These are phyloP conservation scores for Lyophyllum shimeji DNA, from an alignment of 768 basidiomycete species.

Conservation along the genomic window DNA sequence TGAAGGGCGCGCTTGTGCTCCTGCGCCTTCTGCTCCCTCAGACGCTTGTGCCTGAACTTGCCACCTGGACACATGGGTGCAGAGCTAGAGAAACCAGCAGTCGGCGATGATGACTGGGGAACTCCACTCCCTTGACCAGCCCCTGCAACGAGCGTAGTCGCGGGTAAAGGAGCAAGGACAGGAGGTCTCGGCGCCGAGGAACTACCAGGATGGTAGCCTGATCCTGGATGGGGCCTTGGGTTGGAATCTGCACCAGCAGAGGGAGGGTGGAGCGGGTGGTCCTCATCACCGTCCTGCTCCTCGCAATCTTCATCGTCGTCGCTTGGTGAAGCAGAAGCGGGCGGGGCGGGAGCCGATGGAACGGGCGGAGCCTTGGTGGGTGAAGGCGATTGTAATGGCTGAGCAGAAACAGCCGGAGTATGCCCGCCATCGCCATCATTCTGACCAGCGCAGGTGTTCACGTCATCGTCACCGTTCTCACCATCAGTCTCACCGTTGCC, in stretches of 20 bases:
- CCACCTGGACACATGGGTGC: conserved; percentile 10
- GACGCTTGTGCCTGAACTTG: conserved; percentile 17
- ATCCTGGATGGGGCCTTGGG: not conserved
- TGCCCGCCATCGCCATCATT: too few species aligned
- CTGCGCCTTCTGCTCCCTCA: conserved; percentile 11
- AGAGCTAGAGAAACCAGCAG: not conserved
- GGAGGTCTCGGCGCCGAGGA: not conserved
- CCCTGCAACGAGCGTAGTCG: not conserved
- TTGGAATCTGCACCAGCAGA: not conserved
- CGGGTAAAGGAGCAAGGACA: not conserved
- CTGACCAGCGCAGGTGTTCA: not conserved
- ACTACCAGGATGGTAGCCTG: not conserved
- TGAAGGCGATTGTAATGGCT: not conserved
- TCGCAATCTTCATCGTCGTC: not conserved
- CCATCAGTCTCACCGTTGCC: not conserved
- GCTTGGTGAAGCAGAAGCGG: not conserved
- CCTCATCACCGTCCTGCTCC: not conserved
- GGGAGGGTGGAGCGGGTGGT: not conserved
- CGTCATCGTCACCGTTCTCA: not conserved
- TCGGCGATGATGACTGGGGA: conserved; percentile 3
- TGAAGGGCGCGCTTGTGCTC: conserved; percentile 11
- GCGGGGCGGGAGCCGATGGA: not conserved
- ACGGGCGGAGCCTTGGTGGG: not conserved
- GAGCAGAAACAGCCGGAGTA: too few species aligned
- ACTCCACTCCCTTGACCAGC: not conserved